Evolutionary conservation across 2,329 filamentous ascomycete species (phyloP), one percentile per base, ranked within the genome.

Genomic region (Fusarium bulbicola): DNA sequence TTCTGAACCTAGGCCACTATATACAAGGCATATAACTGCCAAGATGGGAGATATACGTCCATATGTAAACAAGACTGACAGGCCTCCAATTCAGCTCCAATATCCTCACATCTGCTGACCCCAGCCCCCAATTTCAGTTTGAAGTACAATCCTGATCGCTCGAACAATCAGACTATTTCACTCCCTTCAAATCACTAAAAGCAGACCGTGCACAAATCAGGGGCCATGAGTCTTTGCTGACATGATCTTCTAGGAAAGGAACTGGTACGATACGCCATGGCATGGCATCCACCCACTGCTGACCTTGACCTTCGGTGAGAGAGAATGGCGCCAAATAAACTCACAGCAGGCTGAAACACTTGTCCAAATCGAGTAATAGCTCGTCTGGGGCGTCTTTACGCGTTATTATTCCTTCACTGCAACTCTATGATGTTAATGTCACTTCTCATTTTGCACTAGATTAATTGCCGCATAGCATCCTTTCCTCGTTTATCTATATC

Each of bases 331-430:
- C 70, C 60, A 73, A 57, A 56, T 68, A 42, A 53, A 57, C 59
- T 42, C 32, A 28, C 53, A 61, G 52, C 46, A 39, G 46, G 54
- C 37, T 53, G 26, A 58, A 47, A 58, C 73, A 63, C 75, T 61
- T 72, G 65, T 57, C 73, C 72, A 28, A 28, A 72, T 64, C 40
- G 11, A 59, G 75, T 37, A 77, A 77, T 69, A 53, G 69, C 71
- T 77, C 75, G 69, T 73, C 45, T 73, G 71, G 45, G 70, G 16
- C 61, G 46, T 57, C 11, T 36, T 24, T 49, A 30, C 18, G 46
- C 14, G 39, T 43, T 62, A 46, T 70, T 70, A 61, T 62, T 46
- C 53, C 42, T 59, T 32, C 24, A 28, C 47, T 39, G 56, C 39
- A 40, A 54, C 54, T 56, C 39, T 57, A n/a, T 32, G 21, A 64